Evolutionary conservation across 1,284 basidiomycete species (phyloP).

Genomic region (Leccinum holopus): DNA sequence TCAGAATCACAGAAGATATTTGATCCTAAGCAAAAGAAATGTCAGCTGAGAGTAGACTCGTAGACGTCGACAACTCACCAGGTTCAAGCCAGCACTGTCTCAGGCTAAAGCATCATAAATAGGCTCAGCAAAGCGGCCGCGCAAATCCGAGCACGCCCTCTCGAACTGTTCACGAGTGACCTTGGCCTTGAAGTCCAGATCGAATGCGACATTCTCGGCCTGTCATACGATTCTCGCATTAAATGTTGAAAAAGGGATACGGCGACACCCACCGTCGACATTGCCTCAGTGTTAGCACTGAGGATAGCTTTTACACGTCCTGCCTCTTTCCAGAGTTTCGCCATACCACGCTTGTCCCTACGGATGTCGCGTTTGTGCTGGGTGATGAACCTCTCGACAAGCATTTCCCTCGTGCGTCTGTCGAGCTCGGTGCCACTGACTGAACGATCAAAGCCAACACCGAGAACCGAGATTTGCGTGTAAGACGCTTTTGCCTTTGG

Average conservation of each 20-base stretch:
- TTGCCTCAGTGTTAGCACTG: conserved; percentile 87
- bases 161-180: conserved; percentile 82
- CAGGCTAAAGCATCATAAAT: conserved; percentile 69
- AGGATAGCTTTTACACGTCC: conserved; percentile 89
- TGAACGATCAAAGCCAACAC: conserved; percentile 78
- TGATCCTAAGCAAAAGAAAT: conserved; percentile 47
- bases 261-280: conserved; percentile 55
- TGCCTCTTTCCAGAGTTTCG: conserved; percentile 93
- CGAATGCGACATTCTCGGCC: conserved; percentile 88
- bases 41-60: conserved; percentile 4
- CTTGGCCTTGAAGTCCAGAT: conserved; percentile 86
- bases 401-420: conserved; percentile 77
- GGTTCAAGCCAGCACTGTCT: conserved; percentile 60
- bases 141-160: conserved; percentile 61
- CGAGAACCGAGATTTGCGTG: conserved; percentile 74
- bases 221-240: conserved; percentile 30
- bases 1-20: conserved; percentile 87
- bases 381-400: conserved; percentile 74
- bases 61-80: conserved; percentile 41
- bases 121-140: conserved; percentile 65
- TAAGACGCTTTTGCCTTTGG: conserved; percentile 52
- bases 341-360: conserved; percentile 83
- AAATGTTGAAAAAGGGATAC: not conserved
- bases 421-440: conserved; percentile 86
- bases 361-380: conserved; percentile 66